These are phyloP conservation scores for Metschnikowia peoriensis DNA, from an alignment of 805 yeast species.

Conservation along the genomic window DNA sequence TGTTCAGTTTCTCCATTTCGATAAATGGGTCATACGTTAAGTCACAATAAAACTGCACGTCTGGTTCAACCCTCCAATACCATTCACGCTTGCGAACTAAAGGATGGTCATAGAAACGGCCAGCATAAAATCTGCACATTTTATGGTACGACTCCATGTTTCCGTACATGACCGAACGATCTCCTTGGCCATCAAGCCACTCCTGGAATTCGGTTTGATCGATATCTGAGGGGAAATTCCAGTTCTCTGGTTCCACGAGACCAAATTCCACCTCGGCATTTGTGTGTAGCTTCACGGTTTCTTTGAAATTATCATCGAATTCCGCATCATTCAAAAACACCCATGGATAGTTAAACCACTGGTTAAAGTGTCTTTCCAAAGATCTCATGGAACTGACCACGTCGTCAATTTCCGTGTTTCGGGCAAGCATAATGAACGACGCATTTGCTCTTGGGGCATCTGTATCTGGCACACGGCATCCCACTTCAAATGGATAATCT, in stretches of 20 bases:
- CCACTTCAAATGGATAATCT: conserved; percentile 50
- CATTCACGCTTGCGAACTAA: conserved; percentile 70
- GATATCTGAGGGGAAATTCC: conserved; percentile 60
- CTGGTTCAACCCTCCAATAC: conserved; percentile 98
- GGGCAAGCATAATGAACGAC: conserved; percentile 76
- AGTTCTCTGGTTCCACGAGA: conserved; percentile 49
- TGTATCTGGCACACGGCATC: conserved; percentile 51
- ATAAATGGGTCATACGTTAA: conserved; percentile 86
- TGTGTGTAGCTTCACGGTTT: conserved; percentile 50
- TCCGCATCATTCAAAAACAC: conserved; percentile 81
- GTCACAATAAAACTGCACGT: conserved; percentile 87
- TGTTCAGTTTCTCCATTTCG: conserved; percentile 67
- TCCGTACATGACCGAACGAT: conserved; percentile 81
- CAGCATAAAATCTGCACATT: conserved; percentile 76
- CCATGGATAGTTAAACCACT: conserved; percentile 94
- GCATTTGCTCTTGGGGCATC: conserved; percentile 64
- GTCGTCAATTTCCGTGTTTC: conserved; percentile 78
- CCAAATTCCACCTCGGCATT: conserved; percentile 73
- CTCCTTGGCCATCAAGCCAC: conserved; percentile 71
- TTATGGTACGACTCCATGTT: conserved; percentile 79
- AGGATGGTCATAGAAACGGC: conserved; percentile 77
- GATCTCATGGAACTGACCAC: conserved; percentile 70
- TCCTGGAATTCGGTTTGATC: conserved; percentile 50
- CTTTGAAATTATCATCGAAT: conserved; percentile 64
- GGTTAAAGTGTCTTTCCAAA: conserved; percentile 85